A percentile compares a stretch with the other conserved stretches of the same genome.
Evolutionary conservation across 148 eudicot genomes (phyloP).

Genomic region (Rhododendron molle): DNA sequence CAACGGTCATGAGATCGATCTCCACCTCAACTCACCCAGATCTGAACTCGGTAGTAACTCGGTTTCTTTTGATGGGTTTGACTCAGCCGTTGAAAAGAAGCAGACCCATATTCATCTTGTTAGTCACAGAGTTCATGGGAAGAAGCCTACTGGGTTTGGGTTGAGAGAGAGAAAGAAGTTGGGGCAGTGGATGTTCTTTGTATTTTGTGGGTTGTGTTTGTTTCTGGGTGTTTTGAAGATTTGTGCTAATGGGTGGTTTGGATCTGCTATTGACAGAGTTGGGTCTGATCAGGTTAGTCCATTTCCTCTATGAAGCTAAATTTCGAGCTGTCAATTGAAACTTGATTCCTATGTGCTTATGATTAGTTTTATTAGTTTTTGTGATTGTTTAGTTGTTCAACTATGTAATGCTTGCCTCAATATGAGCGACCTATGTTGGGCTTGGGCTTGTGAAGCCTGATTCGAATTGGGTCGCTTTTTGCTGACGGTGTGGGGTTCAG

Average conservation of each 20-base stretch:
- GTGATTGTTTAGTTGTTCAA: background rate
- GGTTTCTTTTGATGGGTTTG: slow-evolving; percentile 34
- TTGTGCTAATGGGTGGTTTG: slow-evolving; percentile 61
- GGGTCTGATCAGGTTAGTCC: slow-evolving; percentile 43
- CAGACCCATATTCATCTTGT: slow-evolving; percentile 28
- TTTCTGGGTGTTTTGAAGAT: slow-evolving; percentile 67
- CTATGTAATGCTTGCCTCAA: background rate
- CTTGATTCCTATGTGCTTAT: background rate
- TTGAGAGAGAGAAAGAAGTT: slow-evolving; percentile 48
- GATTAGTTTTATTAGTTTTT: background rate
- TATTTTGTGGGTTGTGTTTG: slow-evolving; percentile 73
- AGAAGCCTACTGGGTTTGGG: slow-evolving; percentile 39
- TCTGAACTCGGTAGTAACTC: slow-evolving; percentile 41
- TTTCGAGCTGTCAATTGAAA: background rate
- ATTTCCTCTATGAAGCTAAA: background rate
- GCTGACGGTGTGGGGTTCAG: too few species aligned
- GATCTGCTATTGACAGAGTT: slow-evolving; percentile 40
- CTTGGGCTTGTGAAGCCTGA: background rate
- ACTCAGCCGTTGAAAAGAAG: slow-evolving; percentile 41
- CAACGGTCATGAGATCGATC: slow-evolving; percentile 48
- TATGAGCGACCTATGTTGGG: background rate
- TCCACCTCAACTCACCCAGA: slow-evolving; percentile 69
- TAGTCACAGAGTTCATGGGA: slow-evolving; percentile 40
- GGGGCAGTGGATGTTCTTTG: slow-evolving; percentile 74
- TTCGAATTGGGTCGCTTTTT: background rate